Evolutionary conservation across 2,329 filamentous ascomycete species (phyloP).

Genomic region (Xylaria multiplex): DNA sequence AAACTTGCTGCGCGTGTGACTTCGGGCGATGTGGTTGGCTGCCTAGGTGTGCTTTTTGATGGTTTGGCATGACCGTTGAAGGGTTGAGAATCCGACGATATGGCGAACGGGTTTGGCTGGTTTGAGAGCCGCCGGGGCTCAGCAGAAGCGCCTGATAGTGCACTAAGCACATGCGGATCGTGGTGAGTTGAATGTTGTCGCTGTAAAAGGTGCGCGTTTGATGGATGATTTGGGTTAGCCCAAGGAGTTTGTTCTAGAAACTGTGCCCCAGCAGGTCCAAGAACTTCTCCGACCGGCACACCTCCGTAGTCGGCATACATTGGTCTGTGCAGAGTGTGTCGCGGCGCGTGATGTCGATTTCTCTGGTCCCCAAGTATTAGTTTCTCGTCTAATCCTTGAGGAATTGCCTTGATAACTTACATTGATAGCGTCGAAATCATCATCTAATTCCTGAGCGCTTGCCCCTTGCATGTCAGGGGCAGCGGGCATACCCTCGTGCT

Average conservation of each 20-base stretch:
- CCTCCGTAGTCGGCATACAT: conserved; percentile 60
- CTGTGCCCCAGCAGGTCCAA: conserved; percentile 80
- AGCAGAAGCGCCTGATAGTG: conserved; percentile 49
- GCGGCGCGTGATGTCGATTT: conserved; percentile 47
- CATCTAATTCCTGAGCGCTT: conserved; percentile 77
- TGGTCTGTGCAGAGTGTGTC: conserved; percentile 54
- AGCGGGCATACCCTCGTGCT: conserved; percentile 95
- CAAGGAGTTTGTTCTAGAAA: conserved; percentile 91
- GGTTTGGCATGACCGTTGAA: conserved; percentile 45
- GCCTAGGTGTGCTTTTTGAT: conserved; percentile 43
- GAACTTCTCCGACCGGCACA: conserved; percentile 58
- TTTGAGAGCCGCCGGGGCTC: conserved; percentile 53
- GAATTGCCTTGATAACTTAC: conserved; percentile 64
- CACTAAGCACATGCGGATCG: conserved; percentile 40
- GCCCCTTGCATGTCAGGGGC: conserved; percentile 85
- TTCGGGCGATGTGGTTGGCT: conserved; percentile 56
- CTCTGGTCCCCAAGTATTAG: conserved; percentile 43
- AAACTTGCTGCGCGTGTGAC: conserved; percentile 52
- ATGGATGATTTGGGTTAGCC: conserved; percentile 87
- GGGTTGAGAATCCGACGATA: conserved; percentile 49
- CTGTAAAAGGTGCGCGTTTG: conserved; percentile 61
- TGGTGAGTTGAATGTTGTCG: conserved; percentile 54
- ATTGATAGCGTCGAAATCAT: conserved; percentile 89
- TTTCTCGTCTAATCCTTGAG: not conserved
- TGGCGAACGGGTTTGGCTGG: conserved; percentile 50